A percentile compares a stretch with the other conserved stretches of the same genome.
phyloP scores from a whole-genome alignment of 2,329 filamentous ascomycete species.

The Aspergillus terreus region DNA sequence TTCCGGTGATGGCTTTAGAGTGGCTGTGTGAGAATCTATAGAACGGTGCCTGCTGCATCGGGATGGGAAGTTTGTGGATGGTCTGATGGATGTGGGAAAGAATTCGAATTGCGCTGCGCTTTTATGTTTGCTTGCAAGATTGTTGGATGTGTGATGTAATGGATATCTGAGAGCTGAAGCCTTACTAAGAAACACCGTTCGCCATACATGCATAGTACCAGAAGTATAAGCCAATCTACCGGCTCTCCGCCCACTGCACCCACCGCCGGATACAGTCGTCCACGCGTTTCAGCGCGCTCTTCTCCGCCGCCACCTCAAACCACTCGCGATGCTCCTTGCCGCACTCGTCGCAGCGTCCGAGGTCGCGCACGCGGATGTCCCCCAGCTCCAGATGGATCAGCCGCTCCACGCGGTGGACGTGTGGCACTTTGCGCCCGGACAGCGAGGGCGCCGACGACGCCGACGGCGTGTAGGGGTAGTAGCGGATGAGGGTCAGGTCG shows the following conservation, averaged over 20 bases:
- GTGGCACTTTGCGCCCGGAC: conserved; percentile 65
- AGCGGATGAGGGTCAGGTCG: conserved; percentile 79
- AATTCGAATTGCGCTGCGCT: too few relatives aligned
- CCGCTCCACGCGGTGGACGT: conserved; percentile 82
- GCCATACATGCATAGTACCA: neutral
- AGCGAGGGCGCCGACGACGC: conserved; percentile 16
- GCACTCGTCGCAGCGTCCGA: conserved; percentile 67
- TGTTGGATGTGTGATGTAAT: too few relatives aligned
- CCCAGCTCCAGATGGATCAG: conserved; percentile 87
- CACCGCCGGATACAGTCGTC: conserved; percentile 77
- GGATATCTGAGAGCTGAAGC: too few relatives aligned
- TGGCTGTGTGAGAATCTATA: too few relatives aligned
- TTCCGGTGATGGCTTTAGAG: too few relatives aligned
- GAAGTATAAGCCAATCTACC: conserved; percentile 1
- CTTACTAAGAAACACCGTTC: too few relatives aligned
- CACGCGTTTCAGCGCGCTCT: conserved; percentile 64
- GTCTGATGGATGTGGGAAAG: too few relatives aligned
- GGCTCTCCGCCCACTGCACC: conserved; percentile 74
- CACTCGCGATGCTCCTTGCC: conserved; percentile 87
- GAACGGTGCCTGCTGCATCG: too few relatives aligned
- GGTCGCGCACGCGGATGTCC: conserved; percentile 53
- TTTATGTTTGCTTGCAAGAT: too few relatives aligned
- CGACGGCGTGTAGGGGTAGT: conserved; percentile 69
- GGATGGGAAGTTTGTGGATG: too few relatives aligned
- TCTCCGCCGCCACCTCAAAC: conserved; percentile 81